Conservation (phyloP, 495 filamentous ascomycete genomes). For the Neurospora africana region DNA sequence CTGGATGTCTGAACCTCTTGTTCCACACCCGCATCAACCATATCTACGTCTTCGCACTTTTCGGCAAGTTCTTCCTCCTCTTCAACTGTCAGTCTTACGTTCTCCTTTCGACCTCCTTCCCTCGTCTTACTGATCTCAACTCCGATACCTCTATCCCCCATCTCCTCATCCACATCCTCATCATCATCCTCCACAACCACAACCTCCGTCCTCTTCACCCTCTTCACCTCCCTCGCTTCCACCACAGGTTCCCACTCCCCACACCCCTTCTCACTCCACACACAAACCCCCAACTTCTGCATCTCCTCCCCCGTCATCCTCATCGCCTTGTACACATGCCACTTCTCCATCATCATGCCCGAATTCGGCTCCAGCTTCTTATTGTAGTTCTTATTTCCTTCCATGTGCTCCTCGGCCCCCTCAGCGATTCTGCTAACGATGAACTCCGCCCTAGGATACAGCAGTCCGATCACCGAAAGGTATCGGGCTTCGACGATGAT, state of each 20-base stretch:
- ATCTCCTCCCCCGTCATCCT: neutral
- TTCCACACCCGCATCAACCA: neutral
- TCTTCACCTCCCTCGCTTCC: neutral
- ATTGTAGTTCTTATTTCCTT: neutral
- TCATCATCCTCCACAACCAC: neutral
- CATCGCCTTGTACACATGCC: neutral
- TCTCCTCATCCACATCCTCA: neutral
- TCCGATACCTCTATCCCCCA: neutral
- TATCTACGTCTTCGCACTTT: neutral
- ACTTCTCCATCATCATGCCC: neutral
- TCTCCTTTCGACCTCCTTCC: neutral
- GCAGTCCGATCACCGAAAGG: neutral
- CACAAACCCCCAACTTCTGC: neutral
- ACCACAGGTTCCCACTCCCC: neutral
- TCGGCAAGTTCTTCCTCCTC: neutral
- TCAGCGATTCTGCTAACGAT: neutral
- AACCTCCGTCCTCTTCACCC: neutral
- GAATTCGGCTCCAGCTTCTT: neutral
- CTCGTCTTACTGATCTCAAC: neutral
- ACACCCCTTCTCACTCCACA: neutral
- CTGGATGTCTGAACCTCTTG: neutral
- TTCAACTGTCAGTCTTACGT: neutral
- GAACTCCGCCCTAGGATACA: neutral
- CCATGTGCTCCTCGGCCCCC: neutral
- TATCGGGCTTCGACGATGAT: neutral